Evolutionary conservation across 2,329 filamentous ascomycete genomes (phyloP).

Genomic region (Aureobasidium uvarum): DNA sequence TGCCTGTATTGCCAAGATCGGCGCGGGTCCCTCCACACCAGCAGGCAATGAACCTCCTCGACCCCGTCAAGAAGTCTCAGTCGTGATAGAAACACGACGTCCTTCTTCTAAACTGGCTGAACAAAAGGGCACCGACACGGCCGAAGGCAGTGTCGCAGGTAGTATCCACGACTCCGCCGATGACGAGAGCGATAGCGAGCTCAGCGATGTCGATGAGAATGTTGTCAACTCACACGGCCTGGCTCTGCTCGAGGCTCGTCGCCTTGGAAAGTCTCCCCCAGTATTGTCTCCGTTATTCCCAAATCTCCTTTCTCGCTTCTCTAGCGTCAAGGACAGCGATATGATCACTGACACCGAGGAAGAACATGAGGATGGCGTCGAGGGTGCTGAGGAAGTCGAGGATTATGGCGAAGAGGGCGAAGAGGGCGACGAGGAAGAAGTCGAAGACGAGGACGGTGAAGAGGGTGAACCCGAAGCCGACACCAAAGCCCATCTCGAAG

Average conservation of each 20-base stretch:
- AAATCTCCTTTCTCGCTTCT: not conserved
- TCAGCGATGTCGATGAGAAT: slow-evolving; percentile 52
- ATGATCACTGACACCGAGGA: slow-evolving; percentile 23
- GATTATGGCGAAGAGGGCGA: slow-evolving; percentile 8
- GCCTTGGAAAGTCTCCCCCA: not conserved
- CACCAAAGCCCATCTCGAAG: slow-evolving; percentile 15
- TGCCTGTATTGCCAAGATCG: slow-evolving; percentile 48
- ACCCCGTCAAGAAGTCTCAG: slow-evolving; percentile 30
- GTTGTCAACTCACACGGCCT: slow-evolving; percentile 30
- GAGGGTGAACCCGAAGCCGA: not conserved
- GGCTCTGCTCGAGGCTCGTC: slow-evolving; percentile 6
- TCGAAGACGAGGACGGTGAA: slow-evolving; percentile 1
- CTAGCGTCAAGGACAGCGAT: not conserved
- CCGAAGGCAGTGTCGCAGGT: slow-evolving; percentile 44
- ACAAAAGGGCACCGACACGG: slow-evolving; percentile 38
- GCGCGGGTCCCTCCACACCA: slow-evolving; percentile 9
- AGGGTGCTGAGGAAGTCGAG: slow-evolving; percentile 27
- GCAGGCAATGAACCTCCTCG: slow-evolving; percentile 24
- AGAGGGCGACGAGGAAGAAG: not conserved
- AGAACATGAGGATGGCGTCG: slow-evolving; percentile 21
- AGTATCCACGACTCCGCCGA: slow-evolving; percentile 58
- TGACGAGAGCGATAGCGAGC: slow-evolving; percentile 56
- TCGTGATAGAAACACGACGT: slow-evolving; percentile 33
- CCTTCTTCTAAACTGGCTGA: slow-evolving; percentile 33
- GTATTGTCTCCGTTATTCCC: not conserved